These are phyloP conservation scores for Naegleria lovaniensis DNA, from an alignment of 208 protist genomes.

Conservation along the genomic window DNA sequence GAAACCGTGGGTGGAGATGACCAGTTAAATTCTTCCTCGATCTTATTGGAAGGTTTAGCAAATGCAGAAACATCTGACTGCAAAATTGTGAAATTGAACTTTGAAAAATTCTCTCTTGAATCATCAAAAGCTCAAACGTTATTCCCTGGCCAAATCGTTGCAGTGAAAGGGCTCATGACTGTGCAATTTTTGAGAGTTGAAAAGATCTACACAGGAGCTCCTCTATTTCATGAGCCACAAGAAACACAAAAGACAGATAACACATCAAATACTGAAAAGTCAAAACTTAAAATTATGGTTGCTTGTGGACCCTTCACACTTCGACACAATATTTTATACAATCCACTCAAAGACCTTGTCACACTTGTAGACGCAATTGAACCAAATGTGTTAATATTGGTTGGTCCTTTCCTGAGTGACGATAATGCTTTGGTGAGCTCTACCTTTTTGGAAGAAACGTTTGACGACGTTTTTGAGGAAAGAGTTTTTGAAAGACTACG, in stretches of 20 bases:
- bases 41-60: constrained; percentile 8
- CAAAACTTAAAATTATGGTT: not conserved
- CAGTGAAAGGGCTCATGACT: not conserved
- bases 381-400: not conserved
- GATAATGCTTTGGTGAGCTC: not conserved
- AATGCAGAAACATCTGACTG: not conserved
- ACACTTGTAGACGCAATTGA: not conserved
- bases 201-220: not conserved
- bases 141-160: constrained; percentile 22
- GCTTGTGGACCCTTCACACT: not conserved
- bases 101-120: not conserved
- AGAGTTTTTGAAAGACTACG: not conserved
- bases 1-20: not conserved
- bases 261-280: not conserved
- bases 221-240: not conserved
- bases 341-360: not conserved
- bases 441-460: not conserved
- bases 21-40: not conserved
- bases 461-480: constrained; percentile 12
- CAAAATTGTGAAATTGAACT: not conserved
- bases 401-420: not conserved
- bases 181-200: not conserved
- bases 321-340: not conserved
- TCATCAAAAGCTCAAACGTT: not conserved
- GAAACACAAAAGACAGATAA: not conserved